Conservation (phyloP, 75 land plant species). For the Larix kaempferi region DNA sequence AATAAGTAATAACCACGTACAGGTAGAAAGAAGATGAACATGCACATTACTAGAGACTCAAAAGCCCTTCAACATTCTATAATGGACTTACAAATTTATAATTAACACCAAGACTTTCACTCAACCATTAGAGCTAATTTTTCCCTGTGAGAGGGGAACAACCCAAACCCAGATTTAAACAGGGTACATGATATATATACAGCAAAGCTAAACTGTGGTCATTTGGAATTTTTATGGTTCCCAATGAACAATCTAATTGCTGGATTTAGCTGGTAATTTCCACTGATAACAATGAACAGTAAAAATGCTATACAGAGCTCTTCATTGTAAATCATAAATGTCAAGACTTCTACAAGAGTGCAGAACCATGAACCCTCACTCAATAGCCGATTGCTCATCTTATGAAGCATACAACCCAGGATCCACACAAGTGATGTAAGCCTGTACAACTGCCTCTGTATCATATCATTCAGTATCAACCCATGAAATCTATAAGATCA, state of each 20-base stretch:
- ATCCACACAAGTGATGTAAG: background rate
- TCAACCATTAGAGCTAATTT: background rate
- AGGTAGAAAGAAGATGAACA: background rate
- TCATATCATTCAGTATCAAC: background rate
- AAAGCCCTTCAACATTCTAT: background rate
- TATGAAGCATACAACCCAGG: background rate
- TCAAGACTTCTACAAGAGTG: background rate
- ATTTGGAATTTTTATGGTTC: slow-evolving; percentile 1
- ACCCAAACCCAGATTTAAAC: background rate
- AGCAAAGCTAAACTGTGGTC: background rate
- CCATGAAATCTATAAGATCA: background rate
- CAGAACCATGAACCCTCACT: background rate
- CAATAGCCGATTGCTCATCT: background rate
- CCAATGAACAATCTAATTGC: background rate
- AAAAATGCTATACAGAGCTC: slow-evolving; percentile 6
- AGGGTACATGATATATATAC: slow-evolving; percentile 1
- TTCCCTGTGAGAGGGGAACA: background rate
- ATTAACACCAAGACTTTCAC: background rate
- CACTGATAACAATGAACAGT: background rate
- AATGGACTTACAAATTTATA: slow-evolving; percentile 1
- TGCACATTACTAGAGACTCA: background rate
- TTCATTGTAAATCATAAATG: background rate
- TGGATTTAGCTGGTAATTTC: background rate
- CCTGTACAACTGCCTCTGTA: background rate
- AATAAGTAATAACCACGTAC: background rate